These are phyloP conservation scores for Erysimum cheiri DNA, from an alignment of 441 rosid species.

Conservation along the genomic window DNA sequence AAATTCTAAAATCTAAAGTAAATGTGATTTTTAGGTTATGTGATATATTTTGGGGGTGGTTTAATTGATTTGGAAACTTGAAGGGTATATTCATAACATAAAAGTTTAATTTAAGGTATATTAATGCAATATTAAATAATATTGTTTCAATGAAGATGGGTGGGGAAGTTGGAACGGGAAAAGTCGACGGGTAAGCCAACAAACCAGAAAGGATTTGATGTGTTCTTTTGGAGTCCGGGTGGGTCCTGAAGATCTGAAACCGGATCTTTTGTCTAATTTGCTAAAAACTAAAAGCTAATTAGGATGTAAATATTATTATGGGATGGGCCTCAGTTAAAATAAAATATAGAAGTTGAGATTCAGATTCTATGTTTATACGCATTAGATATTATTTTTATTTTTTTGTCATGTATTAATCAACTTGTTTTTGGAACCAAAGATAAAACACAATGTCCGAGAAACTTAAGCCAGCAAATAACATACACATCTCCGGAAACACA, in stretches of 20 bases:
- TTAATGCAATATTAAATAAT: slow-evolving; percentile 14
- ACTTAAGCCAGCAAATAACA: too few species aligned
- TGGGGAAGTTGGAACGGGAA: slow-evolving; percentile 17
- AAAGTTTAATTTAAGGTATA: slow-evolving; percentile 9
- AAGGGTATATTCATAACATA: slow-evolving; percentile 16
- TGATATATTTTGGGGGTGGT: slow-evolving; percentile 21
- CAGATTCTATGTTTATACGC: too few species aligned
- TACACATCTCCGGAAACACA: too few species aligned
- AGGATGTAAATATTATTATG: neutral
- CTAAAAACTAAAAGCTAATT: neutral
- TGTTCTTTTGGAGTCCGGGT: slow-evolving; percentile 28
- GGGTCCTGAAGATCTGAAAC: slow-evolving; percentile 40
- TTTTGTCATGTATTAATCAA: too few species aligned
- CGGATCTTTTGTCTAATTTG: slow-evolving; percentile 25
- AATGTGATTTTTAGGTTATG: neutral
- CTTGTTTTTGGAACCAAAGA: too few species aligned
- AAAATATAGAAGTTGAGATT: too few species aligned
- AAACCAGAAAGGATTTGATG: slow-evolving; percentile 31
- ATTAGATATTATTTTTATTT: too few species aligned
- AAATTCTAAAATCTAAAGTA: slow-evolving; percentile 11
- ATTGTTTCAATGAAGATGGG: slow-evolving; percentile 10
- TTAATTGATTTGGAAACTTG: neutral
- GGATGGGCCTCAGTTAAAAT: neutral
- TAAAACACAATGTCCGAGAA: too few species aligned
- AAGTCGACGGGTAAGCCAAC: slow-evolving; percentile 41